These are phyloP conservation scores for Pythium apleroticum DNA, from an alignment of 352 stramenopile species.

Conservation along the genomic window DNA sequence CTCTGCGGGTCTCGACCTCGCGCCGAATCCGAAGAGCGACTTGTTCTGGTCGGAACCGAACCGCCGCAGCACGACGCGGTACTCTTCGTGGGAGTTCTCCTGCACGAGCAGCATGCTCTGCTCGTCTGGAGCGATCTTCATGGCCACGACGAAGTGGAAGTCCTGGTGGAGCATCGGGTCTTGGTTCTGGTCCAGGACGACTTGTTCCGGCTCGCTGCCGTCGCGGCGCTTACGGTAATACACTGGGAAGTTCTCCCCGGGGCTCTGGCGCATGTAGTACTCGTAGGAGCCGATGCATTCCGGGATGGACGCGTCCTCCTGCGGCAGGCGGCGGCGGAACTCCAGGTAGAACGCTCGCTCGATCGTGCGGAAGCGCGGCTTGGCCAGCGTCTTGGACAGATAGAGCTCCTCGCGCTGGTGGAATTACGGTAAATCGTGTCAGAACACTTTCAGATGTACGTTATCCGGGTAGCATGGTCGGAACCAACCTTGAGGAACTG, in stretches of 20 bases:
- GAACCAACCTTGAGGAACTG: conserved; percentile 60
- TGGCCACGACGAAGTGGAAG: conserved; percentile 68
- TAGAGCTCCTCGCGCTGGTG: conserved; percentile 52
- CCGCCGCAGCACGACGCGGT: conserved; percentile 35
- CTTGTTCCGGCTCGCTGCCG: conserved; percentile 34
- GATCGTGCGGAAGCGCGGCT: conserved; percentile 55
- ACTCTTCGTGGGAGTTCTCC: conserved; percentile 73
- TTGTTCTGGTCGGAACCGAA: no score
- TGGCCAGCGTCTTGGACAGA: conserved; percentile 46
- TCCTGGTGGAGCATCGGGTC: conserved; percentile 51
- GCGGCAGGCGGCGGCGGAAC: conserved; percentile 57
- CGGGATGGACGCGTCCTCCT: conserved; percentile 67
- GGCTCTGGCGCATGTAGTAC: conserved; percentile 69
- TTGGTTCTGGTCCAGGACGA: conserved; percentile 78
- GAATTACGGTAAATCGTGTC: background rate
- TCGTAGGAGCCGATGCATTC: conserved; percentile 74
- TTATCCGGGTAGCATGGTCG: background rate
- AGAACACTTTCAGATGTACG: background rate
- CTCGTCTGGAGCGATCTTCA: conserved; percentile 79
- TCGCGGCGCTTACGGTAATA: conserved; percentile 62
- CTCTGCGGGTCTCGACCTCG: no score
- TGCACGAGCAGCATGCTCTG: conserved; percentile 60
- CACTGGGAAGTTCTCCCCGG: conserved; percentile 71
- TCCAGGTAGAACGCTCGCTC: conserved; percentile 70
- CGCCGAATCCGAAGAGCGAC: no score